A percentile compares a stretch with the other conserved stretches of the same genome.
These are phyloP conservation scores for Tolypocladium amazonense DNA, from an alignment of 2,329 filamentous ascomycete genomes.

Conservation along the genomic window DNA sequence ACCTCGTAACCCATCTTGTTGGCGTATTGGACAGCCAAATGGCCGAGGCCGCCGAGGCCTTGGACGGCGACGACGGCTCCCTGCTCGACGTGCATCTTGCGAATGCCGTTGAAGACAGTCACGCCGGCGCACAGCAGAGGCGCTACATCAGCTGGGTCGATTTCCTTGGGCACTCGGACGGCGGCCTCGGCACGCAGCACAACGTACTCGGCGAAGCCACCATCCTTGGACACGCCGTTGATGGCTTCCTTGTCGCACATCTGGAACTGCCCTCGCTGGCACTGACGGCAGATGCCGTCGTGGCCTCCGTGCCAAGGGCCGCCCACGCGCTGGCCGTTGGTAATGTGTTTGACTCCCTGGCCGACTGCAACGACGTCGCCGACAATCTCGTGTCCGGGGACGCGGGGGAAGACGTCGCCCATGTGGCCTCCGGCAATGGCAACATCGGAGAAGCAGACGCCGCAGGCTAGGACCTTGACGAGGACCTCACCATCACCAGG, in stretches of 20 bases:
- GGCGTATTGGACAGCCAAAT: conserved; percentile 68
- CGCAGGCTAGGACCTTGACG: conserved; percentile 61
- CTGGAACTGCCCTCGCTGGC: conserved; percentile 54
- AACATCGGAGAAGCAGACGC: conserved; percentile 58
- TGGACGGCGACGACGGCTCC: conserved; percentile 49
- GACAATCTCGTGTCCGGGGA: conserved; percentile 62
- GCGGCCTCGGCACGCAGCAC: conserved; percentile 49
- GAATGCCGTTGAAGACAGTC: conserved; percentile 51
- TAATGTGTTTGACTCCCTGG: conserved; percentile 41
- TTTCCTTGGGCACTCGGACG: conserved; percentile 40
- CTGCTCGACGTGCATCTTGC: conserved; percentile 40
- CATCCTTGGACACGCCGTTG: conserved; percentile 56
- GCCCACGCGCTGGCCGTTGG: conserved; percentile 54
- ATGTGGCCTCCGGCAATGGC: conserved; percentile 36
- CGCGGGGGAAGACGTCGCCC: conserved; percentile 46
- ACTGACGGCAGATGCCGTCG: conserved; percentile 49
- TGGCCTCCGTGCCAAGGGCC: conserved; percentile 39
- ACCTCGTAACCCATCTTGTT: conserved; percentile 66
- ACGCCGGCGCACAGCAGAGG: conserved; percentile 55
- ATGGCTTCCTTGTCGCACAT: conserved; percentile 52
- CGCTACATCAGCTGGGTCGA: conserved; percentile 42
- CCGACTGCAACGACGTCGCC: conserved; percentile 53
- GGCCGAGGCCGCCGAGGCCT: conserved; percentile 66
- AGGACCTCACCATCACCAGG: conserved; percentile 51
- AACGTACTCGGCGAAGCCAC: conserved; percentile 59